These are phyloP conservation scores for Talaromyces amestolkiae DNA, from an alignment of 2,329 filamentous ascomycete species.

Conservation along the genomic window DNA sequence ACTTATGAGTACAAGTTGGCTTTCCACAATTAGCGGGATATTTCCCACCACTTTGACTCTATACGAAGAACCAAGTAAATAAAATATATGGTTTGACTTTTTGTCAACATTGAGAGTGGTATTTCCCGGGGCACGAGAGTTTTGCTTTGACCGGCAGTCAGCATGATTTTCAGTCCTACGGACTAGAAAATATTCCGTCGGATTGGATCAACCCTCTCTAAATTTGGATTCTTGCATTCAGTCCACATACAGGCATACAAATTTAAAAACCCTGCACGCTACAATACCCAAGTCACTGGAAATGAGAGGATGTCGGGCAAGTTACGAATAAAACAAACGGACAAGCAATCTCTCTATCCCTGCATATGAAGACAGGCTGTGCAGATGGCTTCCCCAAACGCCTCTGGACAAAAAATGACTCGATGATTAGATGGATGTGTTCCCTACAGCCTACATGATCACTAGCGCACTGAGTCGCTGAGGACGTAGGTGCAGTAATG, in stretches of 20 bases:
- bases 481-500: not conserved
- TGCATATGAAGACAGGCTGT: not conserved
- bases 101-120: not conserved
- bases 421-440: not conserved
- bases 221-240: not conserved
- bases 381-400: not conserved
- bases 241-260: not conserved
- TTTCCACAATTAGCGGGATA: not conserved
- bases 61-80: not conserved
- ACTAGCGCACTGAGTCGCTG: not conserved
- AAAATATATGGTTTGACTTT: not conserved
- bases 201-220: not conserved
- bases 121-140: not conserved
- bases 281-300: conserved; percentile 6
- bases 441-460: not conserved
- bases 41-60: not conserved
- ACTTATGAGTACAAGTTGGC: not conserved
- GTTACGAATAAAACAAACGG: not conserved
- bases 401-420: not conserved
- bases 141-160: not conserved
- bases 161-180: not conserved
- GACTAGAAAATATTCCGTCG: not conserved
- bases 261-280: not conserved
- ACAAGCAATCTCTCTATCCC: conserved; percentile 2
- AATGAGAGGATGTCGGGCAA: not conserved